A percentile compares a stretch with the other conserved stretches of the same genome.
Evolutionary conservation across 257 asterid genomes (phyloP).

Genomic region (Capsicum baccatum): DNA sequence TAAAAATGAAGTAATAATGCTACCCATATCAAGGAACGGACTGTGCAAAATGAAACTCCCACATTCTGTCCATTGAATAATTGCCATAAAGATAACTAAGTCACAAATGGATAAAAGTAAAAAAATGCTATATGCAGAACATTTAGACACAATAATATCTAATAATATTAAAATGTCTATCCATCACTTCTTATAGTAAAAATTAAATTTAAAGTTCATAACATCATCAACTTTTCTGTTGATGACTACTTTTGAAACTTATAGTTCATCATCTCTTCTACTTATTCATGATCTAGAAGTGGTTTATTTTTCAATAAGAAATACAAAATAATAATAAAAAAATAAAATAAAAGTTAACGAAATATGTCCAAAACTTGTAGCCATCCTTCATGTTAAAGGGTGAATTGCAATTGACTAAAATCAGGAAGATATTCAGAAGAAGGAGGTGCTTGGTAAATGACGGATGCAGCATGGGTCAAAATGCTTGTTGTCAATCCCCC

Average conservation of each 20-base stretch:
- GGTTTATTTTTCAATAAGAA: background rate
- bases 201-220: background rate
- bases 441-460: conserved; percentile 54
- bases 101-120: too few relatives aligned
- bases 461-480: conserved; percentile 53
- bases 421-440: conserved; percentile 54
- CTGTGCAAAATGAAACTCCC: too few relatives aligned
- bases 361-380: background rate
- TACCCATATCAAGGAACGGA: too few relatives aligned
- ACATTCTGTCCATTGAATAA: too few relatives aligned
- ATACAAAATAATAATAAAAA: background rate
- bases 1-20: too few relatives aligned
- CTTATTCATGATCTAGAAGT: background rate
- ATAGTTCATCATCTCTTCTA: background rate
- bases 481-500: conserved; percentile 65
- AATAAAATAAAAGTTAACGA: background rate
- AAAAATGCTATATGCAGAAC: too few relatives aligned
- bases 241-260: background rate
- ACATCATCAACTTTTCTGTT: background rate
- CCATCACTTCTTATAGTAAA: too few relatives aligned
- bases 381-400: background rate
- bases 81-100: too few relatives aligned
- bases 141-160: too few relatives aligned
- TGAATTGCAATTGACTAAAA: conserved; percentile 54
- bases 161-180: too few relatives aligned